These are phyloP conservation scores for Millerago galiae DNA, from an alignment of 805 yeast species.

Conservation along the genomic window DNA sequence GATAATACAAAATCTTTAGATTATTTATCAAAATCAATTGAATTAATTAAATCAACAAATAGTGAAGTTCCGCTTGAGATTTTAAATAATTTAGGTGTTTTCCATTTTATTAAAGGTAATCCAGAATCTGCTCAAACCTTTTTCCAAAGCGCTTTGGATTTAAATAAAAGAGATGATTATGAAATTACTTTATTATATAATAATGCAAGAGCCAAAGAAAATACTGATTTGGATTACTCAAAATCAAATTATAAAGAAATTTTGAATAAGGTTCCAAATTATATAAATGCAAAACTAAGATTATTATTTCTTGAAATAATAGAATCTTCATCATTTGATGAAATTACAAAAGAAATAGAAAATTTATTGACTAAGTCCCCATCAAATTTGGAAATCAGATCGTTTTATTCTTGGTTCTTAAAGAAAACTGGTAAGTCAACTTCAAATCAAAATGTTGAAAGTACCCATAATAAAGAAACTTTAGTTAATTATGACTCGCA, in stretches of 20 bases:
- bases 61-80: conserved; percentile 46
- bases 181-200: conserved; percentile 56
- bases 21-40: conserved; percentile 55
- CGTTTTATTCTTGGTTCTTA: conserved; percentile 89
- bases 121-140: conserved; percentile 48
- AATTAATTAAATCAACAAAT: conserved; percentile 30
- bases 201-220: conserved; percentile 68
- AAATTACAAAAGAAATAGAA: conserved; percentile 47
- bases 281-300: conserved; percentile 71
- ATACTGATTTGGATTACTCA: conserved; percentile 24
- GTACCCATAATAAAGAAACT: conserved; percentile 78
- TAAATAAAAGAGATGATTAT: conserved; percentile 25
- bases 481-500: conserved; percentile 77
- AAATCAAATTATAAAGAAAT: conserved; percentile 43
- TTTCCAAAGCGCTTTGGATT: conserved; percentile 43
- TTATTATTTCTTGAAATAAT: conserved; percentile 54
- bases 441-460: conserved; percentile 49
- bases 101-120: conserved; percentile 62
- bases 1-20: conserved; percentile 64
- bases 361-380: conserved; percentile 46
- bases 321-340: conserved; percentile 33
- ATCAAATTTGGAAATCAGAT: conserved; percentile 73
- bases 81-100: conserved; percentile 79
- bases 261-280: conserved; percentile 56
- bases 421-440: conserved; percentile 44